A percentile compares a stretch with the other conserved stretches of the same genome.
phyloP scores from a whole-genome alignment of 139 green algal genomes.

The Axilococcus clingmanii region DNA sequence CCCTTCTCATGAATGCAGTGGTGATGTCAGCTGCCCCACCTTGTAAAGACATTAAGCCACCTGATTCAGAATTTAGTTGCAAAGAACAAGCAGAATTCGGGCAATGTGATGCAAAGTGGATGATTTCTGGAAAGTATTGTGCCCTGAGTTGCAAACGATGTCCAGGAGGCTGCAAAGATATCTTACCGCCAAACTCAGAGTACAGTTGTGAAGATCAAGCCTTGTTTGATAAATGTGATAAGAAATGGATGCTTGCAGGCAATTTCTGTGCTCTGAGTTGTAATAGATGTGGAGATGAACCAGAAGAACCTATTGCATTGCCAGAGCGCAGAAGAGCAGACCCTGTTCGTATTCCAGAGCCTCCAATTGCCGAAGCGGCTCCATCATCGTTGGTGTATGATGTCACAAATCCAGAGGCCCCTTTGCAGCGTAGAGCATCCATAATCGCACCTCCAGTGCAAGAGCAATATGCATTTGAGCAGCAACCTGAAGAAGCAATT shows the following conservation, averaged over 20 bases:
- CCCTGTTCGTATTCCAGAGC: background rate
- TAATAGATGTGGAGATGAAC: constrained; percentile 1
- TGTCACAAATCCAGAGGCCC: background rate
- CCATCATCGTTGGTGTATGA: background rate
- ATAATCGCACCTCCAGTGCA: background rate
- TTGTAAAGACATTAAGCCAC: too few species aligned
- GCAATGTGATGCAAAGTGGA: too few species aligned
- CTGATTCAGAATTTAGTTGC: too few species aligned
- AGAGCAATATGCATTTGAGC: background rate
- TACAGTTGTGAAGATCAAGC: constrained; percentile 8
- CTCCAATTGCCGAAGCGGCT: background rate
- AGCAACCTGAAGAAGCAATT: too few species aligned
- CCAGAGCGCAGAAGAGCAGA: background rate
- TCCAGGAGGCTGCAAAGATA: too few species aligned
- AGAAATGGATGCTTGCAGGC: constrained; percentile 3
- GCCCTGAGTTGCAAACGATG: too few species aligned
- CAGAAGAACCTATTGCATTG: background rate
- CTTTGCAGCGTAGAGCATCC: background rate
- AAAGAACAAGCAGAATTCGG: too few species aligned
- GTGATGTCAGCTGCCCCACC: too few species aligned
- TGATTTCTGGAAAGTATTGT: too few species aligned
- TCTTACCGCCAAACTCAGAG: background rate
- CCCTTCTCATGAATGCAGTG: too few species aligned
- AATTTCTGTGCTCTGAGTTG: constrained; percentile 2
- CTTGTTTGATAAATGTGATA: constrained; percentile 6